A percentile compares a stretch with the other conserved stretches of the same genome.
phyloP scores from a whole-genome alignment of 176 grass and related monocot genomes.

The Triticum timopheevii region DNA sequence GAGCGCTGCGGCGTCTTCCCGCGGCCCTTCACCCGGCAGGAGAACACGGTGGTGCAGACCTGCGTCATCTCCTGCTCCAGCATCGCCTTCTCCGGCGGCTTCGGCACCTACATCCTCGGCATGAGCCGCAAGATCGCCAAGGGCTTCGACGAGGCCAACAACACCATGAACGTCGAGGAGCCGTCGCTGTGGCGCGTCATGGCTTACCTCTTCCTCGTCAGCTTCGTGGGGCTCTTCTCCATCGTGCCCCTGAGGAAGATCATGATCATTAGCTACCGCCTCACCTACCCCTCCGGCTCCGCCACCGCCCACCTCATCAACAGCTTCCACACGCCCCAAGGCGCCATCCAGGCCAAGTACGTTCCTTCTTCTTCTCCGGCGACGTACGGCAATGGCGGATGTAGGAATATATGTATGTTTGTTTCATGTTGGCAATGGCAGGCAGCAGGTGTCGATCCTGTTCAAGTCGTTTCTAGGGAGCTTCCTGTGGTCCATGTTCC shows the following conservation, averaged over 20 bases:
- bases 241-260: constrained; percentile 44
- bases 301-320: constrained; percentile 72
- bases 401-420: no score
- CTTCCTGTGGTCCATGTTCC: constrained; percentile 66
- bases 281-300: constrained; percentile 50
- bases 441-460: constrained; percentile 46
- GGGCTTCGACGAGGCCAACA: constrained; percentile 46
- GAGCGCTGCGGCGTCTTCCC: constrained; percentile 56
- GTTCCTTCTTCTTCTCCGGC: neutral
- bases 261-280: constrained; percentile 62
- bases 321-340: constrained; percentile 66
- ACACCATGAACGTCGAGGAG: constrained; percentile 49
- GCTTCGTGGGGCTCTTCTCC: constrained; percentile 57
- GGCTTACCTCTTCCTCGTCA: constrained; percentile 54
- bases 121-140: constrained; percentile 58
- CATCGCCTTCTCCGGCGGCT: constrained; percentile 62
- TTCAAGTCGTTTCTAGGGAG: constrained; percentile 56
- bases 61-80: constrained; percentile 81
- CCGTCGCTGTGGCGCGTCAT: constrained; percentile 53
- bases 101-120: constrained; percentile 62
- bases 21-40: constrained; percentile 74
- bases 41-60: constrained; percentile 86
- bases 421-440: neutral
- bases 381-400: no score
- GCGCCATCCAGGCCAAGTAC: constrained; percentile 49